phyloP scores from a whole-genome alignment of 192 early-diverging fungal species.

The Hyaloraphidium curvatum region DNA sequence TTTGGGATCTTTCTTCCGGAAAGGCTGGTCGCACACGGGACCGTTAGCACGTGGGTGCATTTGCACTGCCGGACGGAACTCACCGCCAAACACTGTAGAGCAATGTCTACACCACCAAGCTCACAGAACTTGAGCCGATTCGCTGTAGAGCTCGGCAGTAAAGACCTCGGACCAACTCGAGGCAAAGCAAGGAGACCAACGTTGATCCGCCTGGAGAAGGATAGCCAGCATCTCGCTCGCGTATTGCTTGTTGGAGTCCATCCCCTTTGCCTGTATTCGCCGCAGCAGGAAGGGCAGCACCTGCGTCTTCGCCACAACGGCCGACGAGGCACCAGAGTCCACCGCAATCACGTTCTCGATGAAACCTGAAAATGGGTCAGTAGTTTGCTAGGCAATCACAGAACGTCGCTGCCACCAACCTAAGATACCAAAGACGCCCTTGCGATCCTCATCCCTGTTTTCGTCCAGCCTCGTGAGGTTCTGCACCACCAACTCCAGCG shows the following conservation, averaged over 20 bases:
- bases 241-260: slow-evolving; percentile 75
- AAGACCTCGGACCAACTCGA: slow-evolving; percentile 21
- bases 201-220: slow-evolving; percentile 44
- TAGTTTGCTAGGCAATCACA: background rate
- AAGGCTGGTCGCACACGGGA: slow-evolving; percentile 18
- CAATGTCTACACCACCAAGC: slow-evolving; percentile 37
- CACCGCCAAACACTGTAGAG: slow-evolving; percentile 47
- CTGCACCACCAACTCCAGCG: slow-evolving; percentile 52
- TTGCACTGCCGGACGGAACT: background rate
- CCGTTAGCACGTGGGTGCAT: slow-evolving; percentile 6
- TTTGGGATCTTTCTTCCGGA: slow-evolving; percentile 48
- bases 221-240: slow-evolving; percentile 71
- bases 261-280: slow-evolving; percentile 34
- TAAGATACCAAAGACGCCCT: slow-evolving; percentile 70
- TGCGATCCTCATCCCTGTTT: slow-evolving; percentile 48
- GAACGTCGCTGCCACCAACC: slow-evolving; percentile 10
- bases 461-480: slow-evolving; percentile 66
- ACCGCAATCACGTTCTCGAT: slow-evolving; percentile 73
- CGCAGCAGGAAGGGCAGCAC: slow-evolving; percentile 57
- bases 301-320: slow-evolving; percentile 36
- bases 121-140: slow-evolving; percentile 26
- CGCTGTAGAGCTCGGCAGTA: slow-evolving; percentile 12
- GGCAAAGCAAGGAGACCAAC: background rate
- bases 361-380: slow-evolving; percentile 21
- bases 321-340: slow-evolving; percentile 41